Evolutionary conservation across 129 eudicot genomes (phyloP), one percentile per base, ranked within the genome.

Genomic region (Tagetes erecta): DNA sequence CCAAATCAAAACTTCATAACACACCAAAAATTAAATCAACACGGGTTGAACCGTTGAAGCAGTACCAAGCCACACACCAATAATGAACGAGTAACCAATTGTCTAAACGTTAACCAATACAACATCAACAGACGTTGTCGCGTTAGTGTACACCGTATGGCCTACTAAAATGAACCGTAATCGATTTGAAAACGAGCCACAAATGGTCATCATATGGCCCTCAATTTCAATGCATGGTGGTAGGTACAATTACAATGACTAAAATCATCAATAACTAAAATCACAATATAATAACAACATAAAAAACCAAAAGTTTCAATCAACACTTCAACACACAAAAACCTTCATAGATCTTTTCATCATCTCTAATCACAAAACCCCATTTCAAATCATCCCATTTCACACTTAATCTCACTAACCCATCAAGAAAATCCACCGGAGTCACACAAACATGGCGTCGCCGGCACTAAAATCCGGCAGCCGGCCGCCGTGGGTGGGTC

Each of bases 401-500:
- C 27, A n/a, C 7, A 52, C 31, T 52, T 5, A 13, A 52, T 55
- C 27, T 6, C 11, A 55, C 10, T 8, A 55, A 55, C 27, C 27
- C 58, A 52, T 8, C 14, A 52, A 13, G 31, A 3, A n/a, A n/a
- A n/a, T 52, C 58, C 58, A 31, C 3, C 58, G 58, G 31, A 4
- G 6, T 52, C 5, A 4, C 8, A 55, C 3, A 1, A 2, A 27
- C 2, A 14, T 55, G 27, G 52, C 37, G 76, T 86, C 87, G 91
- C 81, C 59, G 55, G 80, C 73, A 20, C 68, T 86, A 30, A 92
- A 92, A 78, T 91, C 73, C 1, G 98, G 98, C 9, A 92, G 81
- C 55, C 80, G 98, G 70, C 98, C 98, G 68, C 98, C 98, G 46
- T 92, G 98, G 98, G 98, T 92, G 56, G 96, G 98, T n/a, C 82